A percentile compares a stretch with the other conserved stretches of the same genome.
These are phyloP conservation scores for Candida dubliniensis DNA, from an alignment of 1,139 yeast species.

Conservation along the genomic window DNA sequence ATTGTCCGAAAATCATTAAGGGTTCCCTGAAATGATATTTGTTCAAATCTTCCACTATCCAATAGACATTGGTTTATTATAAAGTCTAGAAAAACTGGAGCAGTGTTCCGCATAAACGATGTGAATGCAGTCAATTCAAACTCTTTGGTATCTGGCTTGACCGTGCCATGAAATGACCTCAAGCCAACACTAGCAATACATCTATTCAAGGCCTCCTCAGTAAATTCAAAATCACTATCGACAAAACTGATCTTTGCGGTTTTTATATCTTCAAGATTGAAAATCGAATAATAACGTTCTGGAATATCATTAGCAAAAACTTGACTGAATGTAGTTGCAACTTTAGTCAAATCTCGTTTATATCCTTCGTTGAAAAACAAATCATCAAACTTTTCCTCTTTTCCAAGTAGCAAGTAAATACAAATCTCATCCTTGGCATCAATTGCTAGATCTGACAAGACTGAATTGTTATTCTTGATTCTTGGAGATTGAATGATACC, in stretches of 20 bases:
- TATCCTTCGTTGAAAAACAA: constrained; percentile 14
- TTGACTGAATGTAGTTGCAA: constrained; percentile 6
- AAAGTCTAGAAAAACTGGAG: constrained; percentile 34
- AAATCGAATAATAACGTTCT: constrained; percentile 12
- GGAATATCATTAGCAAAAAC: constrained; percentile 33
- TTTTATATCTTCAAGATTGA: constrained; percentile 16
- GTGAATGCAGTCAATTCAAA: constrained; percentile 54
- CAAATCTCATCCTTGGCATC: constrained; percentile 20
- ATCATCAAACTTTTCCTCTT: constrained; percentile 18
- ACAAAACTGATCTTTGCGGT: constrained; percentile 20
- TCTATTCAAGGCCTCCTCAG: constrained; percentile 19
- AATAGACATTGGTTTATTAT: constrained; percentile 19
- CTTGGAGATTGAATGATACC: constrained; percentile 45
- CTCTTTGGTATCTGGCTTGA: constrained; percentile 11
- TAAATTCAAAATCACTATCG: constrained; percentile 21
- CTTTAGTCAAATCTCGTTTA: constrained; percentile 25
- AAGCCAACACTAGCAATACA: constrained; percentile 48
- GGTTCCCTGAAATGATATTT: constrained; percentile 6
- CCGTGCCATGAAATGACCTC: constrained; percentile 23
- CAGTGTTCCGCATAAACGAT: constrained; percentile 47
- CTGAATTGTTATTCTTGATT: constrained; percentile 27
- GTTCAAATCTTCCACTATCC: constrained; percentile 11
- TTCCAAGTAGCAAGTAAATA: constrained; percentile 31
- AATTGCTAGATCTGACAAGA: constrained; percentile 29
- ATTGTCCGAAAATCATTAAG: constrained; percentile 14